phyloP scores from a whole-genome alignment of 805 yeast species.

The Lipomyces kockii region DNA sequence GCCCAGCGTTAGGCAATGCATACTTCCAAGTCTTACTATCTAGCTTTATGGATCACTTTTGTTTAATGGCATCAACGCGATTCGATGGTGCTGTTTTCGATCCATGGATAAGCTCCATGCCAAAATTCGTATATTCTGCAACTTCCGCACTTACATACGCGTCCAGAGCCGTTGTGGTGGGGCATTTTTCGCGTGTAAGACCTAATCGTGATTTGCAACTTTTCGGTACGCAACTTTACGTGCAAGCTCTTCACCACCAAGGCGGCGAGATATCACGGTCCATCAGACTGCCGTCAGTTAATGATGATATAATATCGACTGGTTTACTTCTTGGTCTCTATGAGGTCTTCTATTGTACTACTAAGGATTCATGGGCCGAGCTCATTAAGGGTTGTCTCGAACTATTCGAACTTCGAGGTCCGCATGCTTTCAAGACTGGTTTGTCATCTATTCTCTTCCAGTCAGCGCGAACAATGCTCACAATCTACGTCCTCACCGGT shows the following conservation, averaged over 20 bases:
- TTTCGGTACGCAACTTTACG: neutral
- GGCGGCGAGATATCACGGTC: neutral
- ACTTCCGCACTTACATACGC: neutral
- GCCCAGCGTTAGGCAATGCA: neutral
- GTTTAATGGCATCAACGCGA: neutral
- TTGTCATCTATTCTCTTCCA: constrained; percentile 8
- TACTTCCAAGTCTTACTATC: neutral
- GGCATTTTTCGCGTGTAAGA: neutral
- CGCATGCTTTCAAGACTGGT: constrained; percentile 8
- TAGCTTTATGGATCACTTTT: constrained; percentile 5
- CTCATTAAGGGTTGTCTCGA: constrained; percentile 8
- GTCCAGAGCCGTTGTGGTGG: neutral
- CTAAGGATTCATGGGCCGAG: neutral
- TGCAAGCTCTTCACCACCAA: neutral
- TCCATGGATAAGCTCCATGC: constrained; percentile 1
- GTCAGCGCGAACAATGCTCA: constrained; percentile 6
- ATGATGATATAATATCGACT: constrained; percentile 9
- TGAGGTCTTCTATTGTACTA: neutral
- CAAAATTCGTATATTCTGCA: neutral
- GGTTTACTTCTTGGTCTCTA: constrained; percentile 8
- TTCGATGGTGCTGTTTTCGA: constrained; percentile 4
- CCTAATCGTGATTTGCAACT: neutral
- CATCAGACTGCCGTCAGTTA: neutral
- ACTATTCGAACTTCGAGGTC: constrained; percentile 7
- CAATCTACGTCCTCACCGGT: neutral